phyloP scores from a whole-genome alignment of 225 moss, liverwort and hornwort genomes.

The Lunularia cruciata region DNA sequence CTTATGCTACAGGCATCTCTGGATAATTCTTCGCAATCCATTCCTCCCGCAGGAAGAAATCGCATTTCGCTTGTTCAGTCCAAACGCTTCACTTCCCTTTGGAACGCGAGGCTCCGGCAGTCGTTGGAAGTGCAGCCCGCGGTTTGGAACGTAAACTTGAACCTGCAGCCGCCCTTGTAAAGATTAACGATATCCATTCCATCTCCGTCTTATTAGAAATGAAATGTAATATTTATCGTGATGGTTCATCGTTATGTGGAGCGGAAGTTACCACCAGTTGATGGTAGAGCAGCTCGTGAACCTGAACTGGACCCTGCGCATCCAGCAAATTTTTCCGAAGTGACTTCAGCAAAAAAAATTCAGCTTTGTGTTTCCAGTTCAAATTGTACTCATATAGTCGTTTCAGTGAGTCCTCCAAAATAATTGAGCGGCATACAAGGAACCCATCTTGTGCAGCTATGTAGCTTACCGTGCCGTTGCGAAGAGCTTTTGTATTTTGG shows the following conservation, averaged over 20 bases:
- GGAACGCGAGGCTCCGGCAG: constrained; percentile 4
- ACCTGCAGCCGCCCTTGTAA: constrained; percentile 5
- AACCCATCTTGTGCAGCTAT: neutral
- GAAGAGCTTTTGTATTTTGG: constrained; percentile 40
- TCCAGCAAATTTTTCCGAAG: neutral
- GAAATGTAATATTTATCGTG: neutral
- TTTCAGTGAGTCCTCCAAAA: too few species aligned
- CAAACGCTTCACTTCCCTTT: neutral
- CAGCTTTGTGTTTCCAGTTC: neutral
- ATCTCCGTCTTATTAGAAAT: neutral
- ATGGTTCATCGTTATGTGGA: neutral
- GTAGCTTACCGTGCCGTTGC: constrained; percentile 32
- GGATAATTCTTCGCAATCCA: neutral
- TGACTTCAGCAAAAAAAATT: neutral
- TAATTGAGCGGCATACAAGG: neutral
- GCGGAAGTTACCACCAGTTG: constrained; percentile 7
- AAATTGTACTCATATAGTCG: neutral
- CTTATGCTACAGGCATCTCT: constrained; percentile 16
- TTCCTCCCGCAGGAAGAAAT: neutral
- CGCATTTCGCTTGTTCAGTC: neutral
- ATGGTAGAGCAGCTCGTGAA: constrained; percentile 32
- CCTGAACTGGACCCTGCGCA: constrained; percentile 21
- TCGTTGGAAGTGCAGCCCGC: constrained; percentile 16
- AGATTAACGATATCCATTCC: constrained; percentile 15
- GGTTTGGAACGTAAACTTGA: constrained; percentile 13